A percentile compares a stretch with the other conserved stretches of the same genome.
Evolutionary conservation across 2,329 filamentous ascomycete species (phyloP).

Genomic region (Mollisiaceae sp.): DNA sequence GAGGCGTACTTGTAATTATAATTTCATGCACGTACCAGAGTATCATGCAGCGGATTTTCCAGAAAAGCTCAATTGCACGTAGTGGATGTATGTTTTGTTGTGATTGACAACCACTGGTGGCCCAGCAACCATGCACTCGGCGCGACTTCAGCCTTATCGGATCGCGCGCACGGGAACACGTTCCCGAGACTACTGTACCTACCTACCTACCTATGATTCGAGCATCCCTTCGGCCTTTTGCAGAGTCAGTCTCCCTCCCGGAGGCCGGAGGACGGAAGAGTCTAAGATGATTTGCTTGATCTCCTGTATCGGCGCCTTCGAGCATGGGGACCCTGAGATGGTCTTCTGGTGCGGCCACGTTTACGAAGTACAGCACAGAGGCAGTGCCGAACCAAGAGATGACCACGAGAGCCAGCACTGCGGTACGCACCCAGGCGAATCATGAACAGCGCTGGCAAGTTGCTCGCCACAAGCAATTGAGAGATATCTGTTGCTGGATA

Average conservation of each 20-base stretch:
- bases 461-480: background rate
- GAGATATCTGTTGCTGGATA: no score
- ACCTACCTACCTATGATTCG: no score
- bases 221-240: background rate
- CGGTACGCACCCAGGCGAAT: background rate
- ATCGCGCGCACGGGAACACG: no score
- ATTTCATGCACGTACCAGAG: background rate
- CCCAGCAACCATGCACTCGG: background rate
- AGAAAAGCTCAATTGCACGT: background rate
- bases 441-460: background rate
- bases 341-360: no score
- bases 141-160: background rate
- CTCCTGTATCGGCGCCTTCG: no score
- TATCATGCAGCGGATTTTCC: background rate
- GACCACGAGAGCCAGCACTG: background rate
- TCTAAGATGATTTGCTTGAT: no score
- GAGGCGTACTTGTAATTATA: background rate
- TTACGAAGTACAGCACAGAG: no score
- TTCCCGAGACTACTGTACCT: background rate
- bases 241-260: background rate
- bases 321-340: no score
- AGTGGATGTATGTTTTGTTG: background rate
- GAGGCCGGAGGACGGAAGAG: no score
- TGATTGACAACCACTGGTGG: background rate
- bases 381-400: no score